Conservation (phyloP, 345 rosid species). For the Angophora floribunda region DNA sequence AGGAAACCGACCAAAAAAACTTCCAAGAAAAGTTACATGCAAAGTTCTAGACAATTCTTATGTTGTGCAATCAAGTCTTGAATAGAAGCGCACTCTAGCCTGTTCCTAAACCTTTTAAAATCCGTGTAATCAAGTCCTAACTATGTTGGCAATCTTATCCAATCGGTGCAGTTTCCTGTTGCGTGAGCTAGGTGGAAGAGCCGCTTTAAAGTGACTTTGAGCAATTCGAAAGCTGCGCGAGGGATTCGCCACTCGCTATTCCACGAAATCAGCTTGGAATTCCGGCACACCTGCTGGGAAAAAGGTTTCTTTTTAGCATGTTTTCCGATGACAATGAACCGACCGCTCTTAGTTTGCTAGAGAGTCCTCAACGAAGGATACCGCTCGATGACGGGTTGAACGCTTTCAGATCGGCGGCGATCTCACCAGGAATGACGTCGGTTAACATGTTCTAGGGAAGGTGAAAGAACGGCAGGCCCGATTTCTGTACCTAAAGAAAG, state of each 20-base stretch:
- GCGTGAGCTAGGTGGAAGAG: not conserved
- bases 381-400: not conserved
- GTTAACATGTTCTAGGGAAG: not conserved
- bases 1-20: no score
- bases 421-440: no score
- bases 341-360: not conserved
- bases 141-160: not conserved
- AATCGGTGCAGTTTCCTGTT: not conserved
- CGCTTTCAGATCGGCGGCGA: no score
- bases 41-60: rapidly evolving
- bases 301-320: not conserved
- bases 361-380: not conserved
- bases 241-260: not conserved
- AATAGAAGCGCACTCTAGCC: not conserved
- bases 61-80: not conserved
- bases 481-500: not conserved
- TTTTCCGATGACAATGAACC: not conserved
- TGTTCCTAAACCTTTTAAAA: not conserved
- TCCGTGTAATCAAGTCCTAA: not conserved
- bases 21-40: not conserved
- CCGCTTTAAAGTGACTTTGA: not conserved
- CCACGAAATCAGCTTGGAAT: not conserved
- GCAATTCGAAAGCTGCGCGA: not conserved
- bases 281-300: not conserved
- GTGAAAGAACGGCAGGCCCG: not conserved